phyloP scores from a whole-genome alignment of 352 stramenopile species.

The Pythium scleroteichum region DNA sequence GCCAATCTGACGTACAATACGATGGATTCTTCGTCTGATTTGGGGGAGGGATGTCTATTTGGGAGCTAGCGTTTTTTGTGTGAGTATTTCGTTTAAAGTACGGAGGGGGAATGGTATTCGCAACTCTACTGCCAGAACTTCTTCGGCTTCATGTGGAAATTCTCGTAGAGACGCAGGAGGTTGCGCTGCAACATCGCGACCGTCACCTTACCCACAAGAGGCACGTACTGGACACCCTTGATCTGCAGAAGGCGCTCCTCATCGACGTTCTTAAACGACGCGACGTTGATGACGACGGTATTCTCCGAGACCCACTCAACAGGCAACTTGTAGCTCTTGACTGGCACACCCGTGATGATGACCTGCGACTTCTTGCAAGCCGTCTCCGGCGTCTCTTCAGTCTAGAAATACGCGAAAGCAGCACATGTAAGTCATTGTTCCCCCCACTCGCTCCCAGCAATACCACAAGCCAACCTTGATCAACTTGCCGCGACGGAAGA shows the following conservation, averaged over 20 bases:
- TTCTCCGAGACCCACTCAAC: slow-evolving; percentile 90
- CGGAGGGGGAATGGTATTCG: background rate
- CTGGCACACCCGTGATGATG: slow-evolving; percentile 95
- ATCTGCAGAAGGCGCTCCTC: slow-evolving; percentile 91
- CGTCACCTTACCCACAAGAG: slow-evolving; percentile 96
- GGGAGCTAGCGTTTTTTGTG: slow-evolving; percentile 3
- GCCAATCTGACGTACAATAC: background rate
- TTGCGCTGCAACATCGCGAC: slow-evolving; percentile 97
- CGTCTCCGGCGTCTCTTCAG: slow-evolving; percentile 81
- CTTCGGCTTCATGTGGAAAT: slow-evolving; percentile 92
- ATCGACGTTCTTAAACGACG: slow-evolving; percentile 96
- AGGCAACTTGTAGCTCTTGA: slow-evolving; percentile 92
- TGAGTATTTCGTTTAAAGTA: slow-evolving; percentile 19
- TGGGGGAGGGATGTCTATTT: background rate
- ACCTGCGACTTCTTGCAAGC: slow-evolving; percentile 90
- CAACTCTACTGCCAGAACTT: slow-evolving; percentile 76
- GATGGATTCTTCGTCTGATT: too few species aligned
- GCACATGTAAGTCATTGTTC: too few species aligned
- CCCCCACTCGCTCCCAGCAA: too few species aligned
- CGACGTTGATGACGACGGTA: slow-evolving; percentile 96
- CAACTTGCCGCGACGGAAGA: slow-evolving; percentile 92
- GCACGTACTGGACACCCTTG: slow-evolving; percentile 92
- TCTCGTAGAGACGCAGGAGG: slow-evolving; percentile 94
- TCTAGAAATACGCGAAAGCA: too few species aligned
- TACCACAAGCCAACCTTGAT: slow-evolving; percentile 37